phyloP scores from a whole-genome alignment of 768 basidiomycete genomes.

The Leccinum subgranulosum region DNA sequence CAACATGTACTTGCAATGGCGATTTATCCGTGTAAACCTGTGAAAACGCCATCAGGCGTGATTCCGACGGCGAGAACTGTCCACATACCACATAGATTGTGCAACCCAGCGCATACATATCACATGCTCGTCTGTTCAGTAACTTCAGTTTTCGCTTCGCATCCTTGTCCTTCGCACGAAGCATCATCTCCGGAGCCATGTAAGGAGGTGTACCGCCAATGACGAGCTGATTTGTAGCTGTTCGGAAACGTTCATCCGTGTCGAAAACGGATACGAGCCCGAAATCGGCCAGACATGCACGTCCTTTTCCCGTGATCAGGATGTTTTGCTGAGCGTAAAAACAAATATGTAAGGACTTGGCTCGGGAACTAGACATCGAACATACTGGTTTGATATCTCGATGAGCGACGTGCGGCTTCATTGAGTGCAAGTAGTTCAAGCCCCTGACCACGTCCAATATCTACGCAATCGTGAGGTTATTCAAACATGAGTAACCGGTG shows the following conservation, averaged over 20 bases:
- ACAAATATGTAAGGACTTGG: slow-evolving; percentile 2
- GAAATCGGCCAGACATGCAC: slow-evolving; percentile 51
- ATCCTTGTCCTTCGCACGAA: not conserved
- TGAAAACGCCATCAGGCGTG: not conserved
- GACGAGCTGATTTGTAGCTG: slow-evolving; percentile 2
- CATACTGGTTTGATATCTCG: slow-evolving; percentile 31
- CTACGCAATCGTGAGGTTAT: slow-evolving; percentile 20
- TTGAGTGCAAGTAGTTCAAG: slow-evolving; percentile 41
- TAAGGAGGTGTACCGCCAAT: slow-evolving; percentile 19
- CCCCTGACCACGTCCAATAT: slow-evolving; percentile 42
- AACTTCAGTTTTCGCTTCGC: slow-evolving; percentile 8
- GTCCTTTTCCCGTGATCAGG: slow-evolving; percentile 38
- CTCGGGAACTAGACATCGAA: not conserved
- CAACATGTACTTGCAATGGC: not conserved
- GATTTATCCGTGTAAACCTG: slow-evolving; percentile 16
- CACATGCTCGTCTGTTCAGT: slow-evolving; percentile 31
- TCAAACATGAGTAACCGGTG: not conserved
- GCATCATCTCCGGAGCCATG: slow-evolving; percentile 29
- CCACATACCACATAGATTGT: slow-evolving; percentile 37
- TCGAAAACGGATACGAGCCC: slow-evolving; percentile 33
- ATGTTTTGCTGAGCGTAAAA: slow-evolving; percentile 42
- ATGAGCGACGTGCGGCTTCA: slow-evolving; percentile 35
- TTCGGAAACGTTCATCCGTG: slow-evolving; percentile 7
- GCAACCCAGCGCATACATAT: slow-evolving; percentile 42
- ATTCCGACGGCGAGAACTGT: not conserved